A percentile compares a stretch with the other conserved stretches of the same genome.
These are phyloP conservation scores for Tuber melanosporum DNA, from an alignment of 495 filamentous ascomycete genomes.

Conservation along the genomic window DNA sequence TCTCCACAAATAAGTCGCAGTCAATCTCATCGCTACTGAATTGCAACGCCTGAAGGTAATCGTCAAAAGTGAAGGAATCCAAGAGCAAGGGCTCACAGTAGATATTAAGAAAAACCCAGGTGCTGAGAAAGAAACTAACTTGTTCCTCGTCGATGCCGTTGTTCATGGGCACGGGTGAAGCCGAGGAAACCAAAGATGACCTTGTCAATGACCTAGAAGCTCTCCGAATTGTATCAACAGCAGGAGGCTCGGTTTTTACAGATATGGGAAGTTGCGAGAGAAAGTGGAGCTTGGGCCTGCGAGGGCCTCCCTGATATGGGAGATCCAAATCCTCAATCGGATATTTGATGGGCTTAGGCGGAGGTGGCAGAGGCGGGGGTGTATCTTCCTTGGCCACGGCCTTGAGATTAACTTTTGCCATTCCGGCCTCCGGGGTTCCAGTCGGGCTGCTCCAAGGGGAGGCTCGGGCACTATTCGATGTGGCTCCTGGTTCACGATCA, in stretches of 20 bases:
- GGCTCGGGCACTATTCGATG: conserved; percentile 34
- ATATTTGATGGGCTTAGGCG: conserved; percentile 79
- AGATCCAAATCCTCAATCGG: conserved; percentile 91
- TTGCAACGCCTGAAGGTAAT: conserved; percentile 82
- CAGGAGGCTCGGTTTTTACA: conserved; percentile 28
- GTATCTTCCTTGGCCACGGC: conserved; percentile 36
- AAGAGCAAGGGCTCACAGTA: conserved; percentile 88
- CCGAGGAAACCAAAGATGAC: conserved; percentile 25
- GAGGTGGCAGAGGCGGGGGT: conserved; percentile 53
- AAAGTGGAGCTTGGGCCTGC: conserved; percentile 68
- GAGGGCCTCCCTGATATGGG: conserved; percentile 53
- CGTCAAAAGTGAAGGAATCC: conserved; percentile 96
- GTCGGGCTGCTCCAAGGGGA: conserved; percentile 39
- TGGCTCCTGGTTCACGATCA: conserved; percentile 48
- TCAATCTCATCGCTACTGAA: conserved; percentile 68
- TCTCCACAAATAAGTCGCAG: conserved; percentile 82
- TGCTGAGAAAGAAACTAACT: conserved; percentile 44
- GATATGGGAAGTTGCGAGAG: conserved; percentile 54
- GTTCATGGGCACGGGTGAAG: conserved; percentile 25
- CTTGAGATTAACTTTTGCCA: conserved; percentile 32
- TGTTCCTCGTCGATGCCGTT: conserved; percentile 40
- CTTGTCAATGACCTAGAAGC: conserved; percentile 36
- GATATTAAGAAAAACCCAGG: conserved; percentile 93
- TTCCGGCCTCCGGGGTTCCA: conserved; percentile 39
- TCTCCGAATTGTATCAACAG: conserved; percentile 31